These are phyloP conservation scores for Neospora caninum DNA, from an alignment of 169 alveolate genomes.

Conservation along the genomic window DNA sequence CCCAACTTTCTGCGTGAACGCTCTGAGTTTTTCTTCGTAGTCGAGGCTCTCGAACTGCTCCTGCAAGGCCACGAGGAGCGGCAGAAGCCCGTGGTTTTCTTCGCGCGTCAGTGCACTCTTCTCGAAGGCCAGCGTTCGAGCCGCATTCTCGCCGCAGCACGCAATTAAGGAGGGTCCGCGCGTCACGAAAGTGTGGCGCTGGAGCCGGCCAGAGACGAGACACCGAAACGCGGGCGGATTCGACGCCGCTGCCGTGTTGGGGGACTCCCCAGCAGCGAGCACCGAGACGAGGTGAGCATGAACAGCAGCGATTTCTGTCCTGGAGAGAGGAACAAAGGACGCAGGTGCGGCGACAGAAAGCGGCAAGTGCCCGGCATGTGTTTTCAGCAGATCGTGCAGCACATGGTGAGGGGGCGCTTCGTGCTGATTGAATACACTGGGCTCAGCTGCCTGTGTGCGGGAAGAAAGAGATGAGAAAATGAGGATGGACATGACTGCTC, in stretches of 20 bases:
- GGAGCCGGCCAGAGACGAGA: not conserved
- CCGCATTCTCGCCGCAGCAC: not conserved
- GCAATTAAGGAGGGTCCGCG: not conserved
- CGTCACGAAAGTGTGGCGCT: not conserved
- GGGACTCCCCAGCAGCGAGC: not conserved
- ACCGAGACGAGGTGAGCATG: too few relatives aligned
- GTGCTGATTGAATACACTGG: too few relatives aligned
- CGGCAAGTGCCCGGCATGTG: too few relatives aligned
- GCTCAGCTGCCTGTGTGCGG: too few relatives aligned
- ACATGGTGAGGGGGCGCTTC: too few relatives aligned
- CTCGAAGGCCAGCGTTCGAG: not conserved
- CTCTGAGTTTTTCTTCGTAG: not conserved
- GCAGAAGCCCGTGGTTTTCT: not conserved
- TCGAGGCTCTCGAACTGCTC: slow-evolving; percentile 5
- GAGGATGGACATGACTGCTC: too few relatives aligned
- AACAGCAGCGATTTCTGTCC: too few relatives aligned
- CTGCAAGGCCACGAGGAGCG: slow-evolving; percentile 2
- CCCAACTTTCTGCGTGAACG: not conserved
- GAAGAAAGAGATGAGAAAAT: too few relatives aligned
- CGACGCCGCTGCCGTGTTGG: not conserved
- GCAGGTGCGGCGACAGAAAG: too few relatives aligned
- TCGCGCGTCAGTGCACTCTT: not conserved
- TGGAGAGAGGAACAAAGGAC: too few relatives aligned
- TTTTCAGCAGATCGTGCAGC: too few relatives aligned
- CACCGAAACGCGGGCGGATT: slow-evolving; percentile 1